Evolutionary conservation across 768 basidiomycete genomes (phyloP).

Genomic region (Pulveroboletus sp.): DNA sequence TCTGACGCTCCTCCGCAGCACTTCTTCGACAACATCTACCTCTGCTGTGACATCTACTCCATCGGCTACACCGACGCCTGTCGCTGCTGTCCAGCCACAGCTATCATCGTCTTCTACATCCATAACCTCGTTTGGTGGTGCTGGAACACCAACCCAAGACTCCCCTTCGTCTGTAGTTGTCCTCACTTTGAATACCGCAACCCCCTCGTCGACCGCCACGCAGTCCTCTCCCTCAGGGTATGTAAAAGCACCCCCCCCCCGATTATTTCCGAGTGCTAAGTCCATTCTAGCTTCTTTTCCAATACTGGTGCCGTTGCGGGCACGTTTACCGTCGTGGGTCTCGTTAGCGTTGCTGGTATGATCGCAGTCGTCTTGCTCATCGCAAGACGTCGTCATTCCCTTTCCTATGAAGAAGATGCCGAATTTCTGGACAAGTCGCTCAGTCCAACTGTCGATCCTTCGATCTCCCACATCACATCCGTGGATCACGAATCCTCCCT

Average conservation of each 20-base stretch:
- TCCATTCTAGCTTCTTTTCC: constrained; percentile 38
- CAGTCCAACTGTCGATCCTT: constrained; percentile 6
- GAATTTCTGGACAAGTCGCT: constrained; percentile 26
- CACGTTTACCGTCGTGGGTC: constrained; percentile 39
- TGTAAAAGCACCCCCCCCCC: background rate
- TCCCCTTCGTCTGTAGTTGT: background rate
- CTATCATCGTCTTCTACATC: constrained; percentile 1
- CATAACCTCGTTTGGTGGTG: background rate
- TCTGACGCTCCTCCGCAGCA: constrained; percentile 1
- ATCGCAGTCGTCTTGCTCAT: constrained; percentile 27
- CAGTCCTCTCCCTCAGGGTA: constrained; percentile 22
- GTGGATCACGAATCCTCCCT: constrained; percentile 14
- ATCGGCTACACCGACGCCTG: background rate
- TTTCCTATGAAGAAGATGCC: constrained; percentile 23
- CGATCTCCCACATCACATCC: constrained; percentile 6
- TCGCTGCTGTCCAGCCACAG: background rate
- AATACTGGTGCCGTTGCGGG: constrained; percentile 45
- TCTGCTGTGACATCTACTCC: constrained; percentile 1
- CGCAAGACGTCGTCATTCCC: constrained; percentile 27
- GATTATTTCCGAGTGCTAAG: background rate
- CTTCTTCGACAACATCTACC: background rate
- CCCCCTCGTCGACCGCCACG: constrained; percentile 13
- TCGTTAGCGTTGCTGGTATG: constrained; percentile 32
- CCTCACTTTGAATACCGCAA: background rate
- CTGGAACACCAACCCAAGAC: background rate